Conservation (phyloP, 352 stramenopile genomes). For the Phytopythium cucurbitacearum region DNA sequence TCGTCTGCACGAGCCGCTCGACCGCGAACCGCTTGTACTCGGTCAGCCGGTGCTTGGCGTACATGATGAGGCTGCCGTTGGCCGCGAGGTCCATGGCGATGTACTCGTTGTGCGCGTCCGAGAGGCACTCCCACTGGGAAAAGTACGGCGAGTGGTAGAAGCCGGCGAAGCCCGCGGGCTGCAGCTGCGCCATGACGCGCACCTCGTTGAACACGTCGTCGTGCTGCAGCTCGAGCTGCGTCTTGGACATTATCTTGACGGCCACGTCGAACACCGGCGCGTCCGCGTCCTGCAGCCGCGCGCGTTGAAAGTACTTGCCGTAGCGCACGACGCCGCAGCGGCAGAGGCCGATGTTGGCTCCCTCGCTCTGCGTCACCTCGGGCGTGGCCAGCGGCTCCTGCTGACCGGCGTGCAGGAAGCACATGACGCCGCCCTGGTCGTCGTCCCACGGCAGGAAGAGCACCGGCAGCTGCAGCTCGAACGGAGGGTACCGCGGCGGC, state of each 20-base stretch:
- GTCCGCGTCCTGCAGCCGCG: conserved; percentile 12
- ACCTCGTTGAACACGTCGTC: conserved; percentile 79
- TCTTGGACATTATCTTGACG: conserved; percentile 74
- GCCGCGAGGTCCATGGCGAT: conserved; percentile 72
- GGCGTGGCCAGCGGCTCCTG: conserved; percentile 33
- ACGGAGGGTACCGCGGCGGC: conserved; percentile 67
- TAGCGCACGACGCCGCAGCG: conserved; percentile 72
- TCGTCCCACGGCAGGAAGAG: conserved; percentile 66
- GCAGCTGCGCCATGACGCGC: conserved; percentile 73
- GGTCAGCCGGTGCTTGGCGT: conserved; percentile 54
- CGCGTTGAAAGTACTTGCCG: conserved; percentile 67
- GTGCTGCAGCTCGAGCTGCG: conserved; percentile 58
- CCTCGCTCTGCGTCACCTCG: conserved; percentile 41
- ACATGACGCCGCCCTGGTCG: conserved; percentile 58
- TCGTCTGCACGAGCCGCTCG: conserved; percentile 42
- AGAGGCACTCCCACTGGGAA: conserved; percentile 70
- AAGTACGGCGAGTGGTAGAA: conserved; percentile 58
- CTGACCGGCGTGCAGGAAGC: conserved; percentile 48
- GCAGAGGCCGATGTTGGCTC: conserved; percentile 53
- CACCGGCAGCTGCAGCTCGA: conserved; percentile 59
- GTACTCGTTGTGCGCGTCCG: conserved; percentile 69
- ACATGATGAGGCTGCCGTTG: conserved; percentile 66
- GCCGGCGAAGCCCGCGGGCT: conserved; percentile 53
- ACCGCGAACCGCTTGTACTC: conserved; percentile 71
- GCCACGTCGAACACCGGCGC: conserved; percentile 46